Base-by-base conservation (phyloP, 805 yeast genomes). In the Suhomyces sp. region DNA sequence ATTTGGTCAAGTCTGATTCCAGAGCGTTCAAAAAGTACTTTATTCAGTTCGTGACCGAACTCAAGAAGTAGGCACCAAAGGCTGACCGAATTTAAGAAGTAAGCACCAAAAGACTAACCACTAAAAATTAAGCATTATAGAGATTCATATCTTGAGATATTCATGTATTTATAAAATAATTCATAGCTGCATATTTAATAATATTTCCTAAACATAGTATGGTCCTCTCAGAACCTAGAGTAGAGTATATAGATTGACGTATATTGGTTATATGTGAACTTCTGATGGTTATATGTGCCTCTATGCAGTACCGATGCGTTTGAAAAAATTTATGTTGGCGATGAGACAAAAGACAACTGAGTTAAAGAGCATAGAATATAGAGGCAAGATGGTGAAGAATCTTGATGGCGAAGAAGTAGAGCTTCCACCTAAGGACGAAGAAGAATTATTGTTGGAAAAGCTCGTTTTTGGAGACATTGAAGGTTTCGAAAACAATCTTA, bases 401-500 rank as follows among this genome's bases (percentile, higher is more conserved):
- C 44, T 47, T 27, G 54, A 51, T 47, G 57, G 56, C 26, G 60
- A 56, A 24, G 65, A 63, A 23, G 67, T 70, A 12, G 64, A 53
- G 40, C 60, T 79, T 35, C 87, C 90, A 13, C 87, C 87, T 31
- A 93, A 94, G 60, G 96, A 89, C 66, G 86, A 82, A 49, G 97
- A 90, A 66, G 99, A 94, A 69, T 60, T 85, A 44, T 80, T 73
- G 52, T 79, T 94, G 48, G 96, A 92, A 57, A 88, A 82, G 67
- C 77, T 90, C 12, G 96, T 94, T 4, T 92, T 94, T 71, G 98
- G 99, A 13, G 98, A 94, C 66, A 60, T 78, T 3, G 87, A 83
- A 51, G 87, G 93, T 29, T 87, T 88, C 71, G 88, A 85, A 61
- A 64, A 69, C 31, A 87, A 85, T 54, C 74, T 90, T 63, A 83